Percentiles rank a stretch among this genome's conserved stretches.
phyloP scores from a whole-genome alignment of 2,329 filamentous ascomycete genomes.

The Aspergillus cejpii region DNA sequence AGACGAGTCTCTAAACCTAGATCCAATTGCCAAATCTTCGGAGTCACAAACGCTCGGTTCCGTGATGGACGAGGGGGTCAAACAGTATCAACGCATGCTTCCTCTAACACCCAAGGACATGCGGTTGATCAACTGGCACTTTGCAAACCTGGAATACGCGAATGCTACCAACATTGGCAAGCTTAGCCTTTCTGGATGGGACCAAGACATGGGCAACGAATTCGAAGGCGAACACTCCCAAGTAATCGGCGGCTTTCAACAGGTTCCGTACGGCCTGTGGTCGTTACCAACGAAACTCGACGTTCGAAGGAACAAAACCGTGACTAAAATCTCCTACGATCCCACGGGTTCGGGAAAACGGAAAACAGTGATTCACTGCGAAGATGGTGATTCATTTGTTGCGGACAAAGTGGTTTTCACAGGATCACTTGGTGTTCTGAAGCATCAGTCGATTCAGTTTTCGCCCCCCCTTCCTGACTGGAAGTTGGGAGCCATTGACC shows the following conservation, averaged over 20 bases:
- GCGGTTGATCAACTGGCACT: constrained; percentile 92
- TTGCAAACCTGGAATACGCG: constrained; percentile 95
- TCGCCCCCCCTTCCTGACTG: constrained; percentile 81
- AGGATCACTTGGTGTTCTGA: constrained; percentile 82
- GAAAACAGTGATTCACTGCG: constrained; percentile 61
- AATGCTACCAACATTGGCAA: constrained; percentile 84
- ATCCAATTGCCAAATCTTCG: constrained; percentile 55
- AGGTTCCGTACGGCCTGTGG: constrained; percentile 79
- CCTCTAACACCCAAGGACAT: constrained; percentile 81
- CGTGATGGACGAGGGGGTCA: constrained; percentile 87
- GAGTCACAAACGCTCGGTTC: constrained; percentile 70
- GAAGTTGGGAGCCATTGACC: constrained; percentile 72
- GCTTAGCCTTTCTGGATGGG: constrained; percentile 85
- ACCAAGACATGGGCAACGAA: constrained; percentile 95
- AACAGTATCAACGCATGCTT: constrained; percentile 76
- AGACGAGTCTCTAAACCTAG: constrained; percentile 64
- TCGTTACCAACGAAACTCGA: constrained; percentile 69
- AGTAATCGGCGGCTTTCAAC: constrained; percentile 88
- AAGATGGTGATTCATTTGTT: constrained; percentile 66
- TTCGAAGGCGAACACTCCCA: constrained; percentile 94
- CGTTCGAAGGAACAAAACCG: constrained; percentile 64
- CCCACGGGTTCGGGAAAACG: constrained; percentile 37
- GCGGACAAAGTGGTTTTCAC: constrained; percentile 92
- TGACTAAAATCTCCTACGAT: constrained; percentile 65
- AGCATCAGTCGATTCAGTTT: constrained; percentile 72